phyloP scores from a whole-genome alignment of 257 asterid genomes.

The Striga asiatica region DNA sequence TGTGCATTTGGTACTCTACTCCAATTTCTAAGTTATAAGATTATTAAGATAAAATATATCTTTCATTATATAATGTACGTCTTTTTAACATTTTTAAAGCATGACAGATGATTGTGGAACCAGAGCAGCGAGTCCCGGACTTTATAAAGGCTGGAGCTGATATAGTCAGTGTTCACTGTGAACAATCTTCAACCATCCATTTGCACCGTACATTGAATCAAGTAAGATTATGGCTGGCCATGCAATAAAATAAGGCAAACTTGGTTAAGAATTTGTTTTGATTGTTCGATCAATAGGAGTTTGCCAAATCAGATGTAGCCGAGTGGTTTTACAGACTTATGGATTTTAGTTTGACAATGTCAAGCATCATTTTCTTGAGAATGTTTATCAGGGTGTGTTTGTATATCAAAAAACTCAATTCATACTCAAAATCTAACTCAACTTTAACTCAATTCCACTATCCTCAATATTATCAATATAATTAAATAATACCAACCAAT shows the following conservation, averaged over 20 bases:
- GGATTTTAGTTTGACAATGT: not conserved
- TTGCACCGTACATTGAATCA: slow-evolving; percentile 85
- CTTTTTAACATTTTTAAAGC: slow-evolving; percentile 23
- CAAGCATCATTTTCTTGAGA: too few relatives aligned
- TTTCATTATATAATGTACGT: too few relatives aligned
- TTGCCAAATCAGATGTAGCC: not conserved
- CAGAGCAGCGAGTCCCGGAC: slow-evolving; percentile 96
- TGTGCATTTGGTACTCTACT: slow-evolving; percentile 79
- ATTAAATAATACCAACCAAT: too few relatives aligned
- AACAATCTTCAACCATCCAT: slow-evolving; percentile 95
- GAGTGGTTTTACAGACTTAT: not conserved
- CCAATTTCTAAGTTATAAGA: slow-evolving; percentile 8
- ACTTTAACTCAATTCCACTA: too few relatives aligned
- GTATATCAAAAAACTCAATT: too few relatives aligned
- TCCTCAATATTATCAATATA: too few relatives aligned
- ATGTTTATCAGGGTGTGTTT: too few relatives aligned
- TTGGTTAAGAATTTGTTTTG: not conserved
- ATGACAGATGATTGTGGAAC: slow-evolving; percentile 97
- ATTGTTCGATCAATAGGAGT: slow-evolving; percentile 1
- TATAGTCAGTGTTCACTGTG: slow-evolving; percentile 91
- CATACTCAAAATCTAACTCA: too few relatives aligned
- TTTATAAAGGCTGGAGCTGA: slow-evolving; percentile 99
- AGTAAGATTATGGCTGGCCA: slow-evolving; percentile 43
- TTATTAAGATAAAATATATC: not conserved
- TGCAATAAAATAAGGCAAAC: slow-evolving; percentile 2